Base-by-base conservation (phyloP, 169 alveolate genomes). In the Babesia caballi region DNA sequence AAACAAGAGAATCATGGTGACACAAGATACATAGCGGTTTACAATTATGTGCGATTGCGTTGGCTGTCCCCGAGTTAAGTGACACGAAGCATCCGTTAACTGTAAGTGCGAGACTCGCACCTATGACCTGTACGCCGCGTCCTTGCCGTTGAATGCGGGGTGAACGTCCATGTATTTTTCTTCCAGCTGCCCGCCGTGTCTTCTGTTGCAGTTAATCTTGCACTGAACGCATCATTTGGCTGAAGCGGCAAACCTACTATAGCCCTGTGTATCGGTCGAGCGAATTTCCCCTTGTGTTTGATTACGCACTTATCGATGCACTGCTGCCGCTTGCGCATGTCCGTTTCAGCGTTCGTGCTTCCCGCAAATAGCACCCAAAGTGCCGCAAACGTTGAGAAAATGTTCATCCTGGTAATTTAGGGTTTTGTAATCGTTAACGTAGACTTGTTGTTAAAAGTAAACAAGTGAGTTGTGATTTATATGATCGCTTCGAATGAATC, bases 141-240 rank as follows among this genome's bases (percentile, higher is more conserved):
- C 73, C 30, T 32, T 30, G 23, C 73, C 73, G 60, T 63, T 63
- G 47, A 46, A 63, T 14, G 63, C 59, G 4, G 73, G 73, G 36
- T 63, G 73, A 11, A 63, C 28, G 5, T 11, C 6, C 4, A 9
- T 14, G 27, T 25, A 0, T 1, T 9, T 15, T 17, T 19, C 52
- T 4, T 27, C 38, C 11, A 27, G 17, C 36, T 35, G 14, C 4
- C 25, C 51, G 12, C 73, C 73, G 25, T 63, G 73, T 25, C 73
- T 63, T 12, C 33, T 0, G 19, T 27, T 63, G 61, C 73, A 63
- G 60, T 32, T 0, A 9, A 63, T 28, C 28, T 63, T 63, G 35
- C 73, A 63, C 73, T 63, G 60, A 19, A 47, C 33, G 49, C 14
- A 11, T n/a, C 8, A 28, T 2, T 32, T 33, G 4, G 38, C 19